These are phyloP conservation scores for Candida insectorum DNA, from an alignment of 805 yeast species.

Conservation along the genomic window DNA sequence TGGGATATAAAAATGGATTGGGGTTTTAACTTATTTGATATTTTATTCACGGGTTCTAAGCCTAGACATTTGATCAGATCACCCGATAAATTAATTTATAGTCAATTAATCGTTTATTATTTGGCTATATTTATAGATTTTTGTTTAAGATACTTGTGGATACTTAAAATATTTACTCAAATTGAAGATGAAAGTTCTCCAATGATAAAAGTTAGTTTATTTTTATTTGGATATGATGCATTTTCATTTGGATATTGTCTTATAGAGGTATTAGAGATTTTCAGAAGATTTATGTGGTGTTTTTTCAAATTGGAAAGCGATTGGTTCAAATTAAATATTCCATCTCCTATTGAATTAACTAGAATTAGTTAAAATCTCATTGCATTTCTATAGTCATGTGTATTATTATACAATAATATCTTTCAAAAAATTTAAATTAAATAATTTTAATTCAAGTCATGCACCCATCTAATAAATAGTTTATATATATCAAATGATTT, in stretches of 20 bases:
- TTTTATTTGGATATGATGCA: slow-evolving; percentile 37
- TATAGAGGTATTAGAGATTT: slow-evolving; percentile 69
- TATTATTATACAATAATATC: too few relatives aligned
- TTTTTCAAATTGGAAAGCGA: slow-evolving; percentile 82
- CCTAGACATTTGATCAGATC: slow-evolving; percentile 14
- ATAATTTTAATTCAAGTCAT: too few relatives aligned
- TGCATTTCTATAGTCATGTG: too few relatives aligned
- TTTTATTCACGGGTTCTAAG: slow-evolving; percentile 14
- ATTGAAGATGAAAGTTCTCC: slow-evolving; percentile 19
- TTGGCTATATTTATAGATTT: slow-evolving; percentile 60
- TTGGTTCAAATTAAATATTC: slow-evolving; percentile 31
- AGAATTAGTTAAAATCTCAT: slow-evolving; percentile 6
- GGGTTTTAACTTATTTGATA: slow-evolving; percentile 59
- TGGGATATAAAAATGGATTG: slow-evolving; percentile 95
- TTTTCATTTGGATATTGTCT: slow-evolving; percentile 57
- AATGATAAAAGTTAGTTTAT: slow-evolving; percentile 19
- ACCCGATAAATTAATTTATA: slow-evolving; percentile 16
- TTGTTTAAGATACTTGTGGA: slow-evolving; percentile 72
- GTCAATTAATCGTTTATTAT: slow-evolving; percentile 40
- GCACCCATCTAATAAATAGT: too few relatives aligned
- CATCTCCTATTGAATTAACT: slow-evolving; percentile 5
- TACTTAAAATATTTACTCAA: slow-evolving; percentile 48
- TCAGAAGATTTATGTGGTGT: slow-evolving; percentile 89
- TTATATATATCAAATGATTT: too few relatives aligned
- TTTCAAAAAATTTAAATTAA: too few relatives aligned